These are phyloP conservation scores for Paramecium primaurelia DNA, from an alignment of 73 alveolate species.

Conservation along the genomic window DNA sequence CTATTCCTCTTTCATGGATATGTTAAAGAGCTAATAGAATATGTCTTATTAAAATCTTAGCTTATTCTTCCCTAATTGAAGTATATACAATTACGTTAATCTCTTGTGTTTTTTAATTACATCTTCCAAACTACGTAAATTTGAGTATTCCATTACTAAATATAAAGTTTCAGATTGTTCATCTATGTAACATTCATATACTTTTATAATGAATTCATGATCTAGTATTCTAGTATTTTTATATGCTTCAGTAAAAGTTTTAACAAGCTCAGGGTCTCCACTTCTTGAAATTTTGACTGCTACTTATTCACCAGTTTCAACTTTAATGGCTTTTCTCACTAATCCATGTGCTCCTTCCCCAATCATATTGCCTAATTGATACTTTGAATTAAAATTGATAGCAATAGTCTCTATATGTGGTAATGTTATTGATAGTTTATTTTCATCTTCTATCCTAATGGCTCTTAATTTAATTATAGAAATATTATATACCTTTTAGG, in stretches of 20 bases:
- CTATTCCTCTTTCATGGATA: slow-evolving; percentile 25
- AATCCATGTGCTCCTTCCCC: slow-evolving; percentile 89
- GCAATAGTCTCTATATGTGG: background rate
- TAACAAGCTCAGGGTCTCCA: slow-evolving; percentile 47
- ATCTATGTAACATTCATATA: slow-evolving; percentile 54
- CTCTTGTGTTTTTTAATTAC: background rate
- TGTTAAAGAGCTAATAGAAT: slow-evolving; percentile 18
- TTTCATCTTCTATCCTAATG: background rate
- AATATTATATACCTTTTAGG: background rate
- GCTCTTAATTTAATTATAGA: background rate
- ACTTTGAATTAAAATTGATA: background rate
- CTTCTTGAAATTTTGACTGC: slow-evolving; percentile 70
- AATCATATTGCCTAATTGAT: slow-evolving; percentile 64
- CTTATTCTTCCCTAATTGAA: slow-evolving; percentile 29
- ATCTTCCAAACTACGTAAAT: background rate
- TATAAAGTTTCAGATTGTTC: slow-evolving; percentile 33
- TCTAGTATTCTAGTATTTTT: slow-evolving; percentile 16
- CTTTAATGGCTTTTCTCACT: slow-evolving; percentile 70
- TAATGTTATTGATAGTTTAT: background rate
- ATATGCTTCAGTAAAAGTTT: slow-evolving; percentile 35
- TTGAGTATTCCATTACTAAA: slow-evolving; percentile 36
- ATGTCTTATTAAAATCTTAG: background rate
- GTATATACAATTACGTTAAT: background rate
- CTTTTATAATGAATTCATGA: slow-evolving; percentile 45
- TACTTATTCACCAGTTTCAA: slow-evolving; percentile 60